These are phyloP conservation scores for Leptodontidium sp. DNA, from an alignment of 2,329 filamentous ascomycete genomes.

Conservation along the genomic window DNA sequence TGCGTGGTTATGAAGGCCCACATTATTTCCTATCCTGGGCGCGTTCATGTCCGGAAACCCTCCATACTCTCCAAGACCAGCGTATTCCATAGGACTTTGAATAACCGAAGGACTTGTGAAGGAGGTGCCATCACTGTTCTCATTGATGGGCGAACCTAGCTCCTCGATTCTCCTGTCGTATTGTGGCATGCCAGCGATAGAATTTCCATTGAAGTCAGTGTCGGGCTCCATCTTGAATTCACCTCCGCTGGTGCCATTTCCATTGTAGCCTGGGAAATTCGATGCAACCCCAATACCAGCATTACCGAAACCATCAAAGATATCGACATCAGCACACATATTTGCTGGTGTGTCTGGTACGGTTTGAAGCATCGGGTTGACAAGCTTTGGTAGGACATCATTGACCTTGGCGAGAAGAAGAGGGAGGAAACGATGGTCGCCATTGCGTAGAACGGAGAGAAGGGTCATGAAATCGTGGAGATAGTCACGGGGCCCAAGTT, in stretches of 20 bases:
- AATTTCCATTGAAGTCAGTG: constrained; percentile 34
- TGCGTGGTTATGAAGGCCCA: constrained; percentile 27
- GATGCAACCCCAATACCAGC: constrained; percentile 60
- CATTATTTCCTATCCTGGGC: constrained; percentile 30
- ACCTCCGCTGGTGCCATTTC: constrained; percentile 39
- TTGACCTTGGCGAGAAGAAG: constrained; percentile 79
- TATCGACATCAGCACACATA: constrained; percentile 57
- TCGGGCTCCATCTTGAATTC: constrained; percentile 45
- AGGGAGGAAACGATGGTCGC: constrained; percentile 79
- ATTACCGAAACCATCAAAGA: constrained; percentile 72
- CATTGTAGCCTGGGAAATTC: constrained; percentile 41
- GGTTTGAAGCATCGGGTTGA: constrained; percentile 66
- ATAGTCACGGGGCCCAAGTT: constrained; percentile 74
- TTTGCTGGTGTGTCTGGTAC: constrained; percentile 59
- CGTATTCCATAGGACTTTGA: constrained; percentile 41
- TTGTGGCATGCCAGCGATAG: constrained; percentile 33
- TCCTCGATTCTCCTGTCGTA: constrained; percentile 44
- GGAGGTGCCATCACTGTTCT: constrained; percentile 34
- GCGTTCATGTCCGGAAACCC: constrained; percentile 38
- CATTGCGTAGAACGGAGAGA: constrained; percentile 75
- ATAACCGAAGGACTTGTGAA: constrained; percentile 41
- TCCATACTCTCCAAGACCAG: constrained; percentile 36
- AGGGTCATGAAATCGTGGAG: constrained; percentile 74
- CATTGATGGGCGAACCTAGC: constrained; percentile 39
- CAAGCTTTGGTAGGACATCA: constrained; percentile 71